Percentiles rank a stretch among this genome's conserved stretches.
These are phyloP conservation scores for Puccinia novopanici DNA, from an alignment of 1,284 basidiomycete genomes.

Conservation along the genomic window DNA sequence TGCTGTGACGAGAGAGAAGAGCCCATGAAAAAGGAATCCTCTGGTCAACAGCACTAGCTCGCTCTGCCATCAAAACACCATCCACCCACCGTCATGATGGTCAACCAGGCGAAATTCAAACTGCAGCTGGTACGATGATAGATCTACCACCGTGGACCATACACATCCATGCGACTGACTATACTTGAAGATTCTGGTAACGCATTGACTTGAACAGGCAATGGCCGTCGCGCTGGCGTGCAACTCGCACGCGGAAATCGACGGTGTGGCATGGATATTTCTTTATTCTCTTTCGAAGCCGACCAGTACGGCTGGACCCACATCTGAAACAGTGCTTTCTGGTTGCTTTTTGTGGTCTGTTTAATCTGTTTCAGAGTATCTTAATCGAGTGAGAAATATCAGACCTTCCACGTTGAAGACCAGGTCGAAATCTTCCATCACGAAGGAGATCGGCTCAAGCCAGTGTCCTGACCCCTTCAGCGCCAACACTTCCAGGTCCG, in stretches of 20 bases:
- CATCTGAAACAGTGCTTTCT: background rate
- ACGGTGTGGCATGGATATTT: background rate
- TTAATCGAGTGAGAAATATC: background rate
- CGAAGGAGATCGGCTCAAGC: background rate
- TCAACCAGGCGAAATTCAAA: slow-evolving; percentile 20
- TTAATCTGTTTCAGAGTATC: background rate
- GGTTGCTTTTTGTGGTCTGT: background rate
- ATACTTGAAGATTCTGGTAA: background rate
- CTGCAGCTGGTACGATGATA: background rate
- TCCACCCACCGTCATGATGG: background rate
- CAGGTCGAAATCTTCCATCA: background rate
- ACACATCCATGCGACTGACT: background rate
- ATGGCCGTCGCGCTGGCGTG: slow-evolving; percentile 11
- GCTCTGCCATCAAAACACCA: background rate
- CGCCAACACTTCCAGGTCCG: background rate
- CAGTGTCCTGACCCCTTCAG: background rate
- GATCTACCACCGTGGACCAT: no score
- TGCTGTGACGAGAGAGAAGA: no score
- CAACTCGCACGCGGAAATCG: background rate
- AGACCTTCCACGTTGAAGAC: background rate
- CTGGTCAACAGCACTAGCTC: no score
- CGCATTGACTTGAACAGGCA: background rate
- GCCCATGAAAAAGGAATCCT: no score
- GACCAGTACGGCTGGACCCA: background rate
- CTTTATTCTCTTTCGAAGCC: background rate